Base-by-base conservation (phyloP, 2,329 filamentous ascomycete genomes). In the Venturia carpophila region DNA sequence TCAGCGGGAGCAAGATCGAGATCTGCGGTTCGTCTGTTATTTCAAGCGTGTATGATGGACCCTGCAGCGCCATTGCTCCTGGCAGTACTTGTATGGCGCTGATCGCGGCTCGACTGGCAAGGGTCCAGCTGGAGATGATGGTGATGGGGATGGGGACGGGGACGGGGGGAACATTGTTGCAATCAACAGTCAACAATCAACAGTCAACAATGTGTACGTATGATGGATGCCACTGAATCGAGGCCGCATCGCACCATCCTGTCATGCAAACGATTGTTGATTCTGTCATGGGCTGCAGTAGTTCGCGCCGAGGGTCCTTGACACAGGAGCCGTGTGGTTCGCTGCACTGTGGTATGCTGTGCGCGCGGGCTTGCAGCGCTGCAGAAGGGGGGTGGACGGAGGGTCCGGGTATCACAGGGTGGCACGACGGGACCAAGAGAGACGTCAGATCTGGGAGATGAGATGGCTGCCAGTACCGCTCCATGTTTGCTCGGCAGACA, bases 281-380 rank as follows among this genome's bases (percentile, higher is more conserved):
- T 24, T 17, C 6, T 27, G 7, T 52, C 47, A 52, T 52, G 27
- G 47, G 47, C 24, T 30, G 21, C n/a, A 30, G 47, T 27, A 6
- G 49, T 34, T 55, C 24, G 49, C 49, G 49, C 49, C 24, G 49
- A 55, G 49, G 15, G 21, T 34, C 30, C 19, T 34, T 34, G 49
- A 55, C 13, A 55, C 49, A 34, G 24, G 24, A 55, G 49, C 30
- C 24, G 27, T 55, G 24, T 55, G 30, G 49, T 55, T 55, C 24
- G 49, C 49, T 55, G 24, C n/a, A n/a, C n/a, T n/a, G n/a, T n/a
- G n/a, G n/a, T 17, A 55, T 55, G 49, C 49, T 34, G 49, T 55
- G 49, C 49, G 49, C 17, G 45, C n/a, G 9, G 45, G 17, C 30
- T 34, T 6, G 30, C 30, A 34, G 30, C 47, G 47, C n/a, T 52